phyloP scores from a whole-genome alignment of 257 asterid species.

The Solanum rostratum region DNA sequence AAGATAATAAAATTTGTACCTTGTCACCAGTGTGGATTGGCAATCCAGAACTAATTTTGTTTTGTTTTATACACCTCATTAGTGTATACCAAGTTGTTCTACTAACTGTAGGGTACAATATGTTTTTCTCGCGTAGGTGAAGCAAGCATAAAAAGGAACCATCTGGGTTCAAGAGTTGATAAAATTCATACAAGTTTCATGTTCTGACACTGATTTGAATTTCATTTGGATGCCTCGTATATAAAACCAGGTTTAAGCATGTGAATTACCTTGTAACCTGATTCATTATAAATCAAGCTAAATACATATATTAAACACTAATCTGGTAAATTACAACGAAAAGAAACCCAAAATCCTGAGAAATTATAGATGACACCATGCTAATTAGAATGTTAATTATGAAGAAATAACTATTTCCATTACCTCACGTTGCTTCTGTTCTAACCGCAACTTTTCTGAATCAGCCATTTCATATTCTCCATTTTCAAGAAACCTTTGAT shows the following conservation, averaged over 20 bases:
- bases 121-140: too few species aligned
- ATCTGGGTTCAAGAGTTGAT: too few species aligned
- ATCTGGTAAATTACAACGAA: background rate
- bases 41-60: too few species aligned
- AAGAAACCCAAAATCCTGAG: background rate
- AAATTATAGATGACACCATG: background rate
- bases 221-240: background rate
- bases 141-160: too few species aligned
- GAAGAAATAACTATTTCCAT: background rate
- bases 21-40: too few species aligned
- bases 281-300: background rate
- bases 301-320: background rate
- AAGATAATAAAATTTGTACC: too few species aligned
- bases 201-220: background rate
- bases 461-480: slow-evolving; percentile 17
- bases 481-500: slow-evolving; percentile 20
- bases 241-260: background rate
- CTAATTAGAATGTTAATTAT: background rate
- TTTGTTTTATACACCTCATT: too few species aligned
- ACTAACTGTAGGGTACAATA: too few species aligned
- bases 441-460: slow-evolving; percentile 16
- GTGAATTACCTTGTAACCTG: background rate
- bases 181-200: background rate
- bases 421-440: slow-evolving; percentile 18
- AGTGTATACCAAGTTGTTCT: too few species aligned